A percentile compares a stretch with the other conserved stretches of the same genome.
Conservation (phyloP, 2,329 filamentous ascomycete species). For the Endothia cerciana region DNA sequence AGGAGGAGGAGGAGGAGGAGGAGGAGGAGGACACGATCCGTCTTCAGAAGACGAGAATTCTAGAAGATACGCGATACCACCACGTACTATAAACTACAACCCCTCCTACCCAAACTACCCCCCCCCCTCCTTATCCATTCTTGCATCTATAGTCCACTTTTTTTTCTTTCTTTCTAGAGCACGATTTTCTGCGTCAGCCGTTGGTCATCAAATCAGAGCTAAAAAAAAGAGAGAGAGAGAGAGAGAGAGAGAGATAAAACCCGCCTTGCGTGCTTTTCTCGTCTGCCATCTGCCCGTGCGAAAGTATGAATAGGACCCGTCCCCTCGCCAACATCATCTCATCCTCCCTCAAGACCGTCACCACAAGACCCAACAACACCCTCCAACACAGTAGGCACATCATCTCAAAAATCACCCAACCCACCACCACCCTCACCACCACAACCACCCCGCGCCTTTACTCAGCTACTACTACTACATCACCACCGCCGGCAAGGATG, state of each 20-base stretch:
- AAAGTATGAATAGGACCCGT: slow-evolving; percentile 25
- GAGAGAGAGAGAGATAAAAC: too few species aligned
- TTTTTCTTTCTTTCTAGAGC: neutral
- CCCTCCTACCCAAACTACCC: neutral
- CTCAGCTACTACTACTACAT: slow-evolving; percentile 33
- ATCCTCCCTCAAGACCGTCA: slow-evolving; percentile 19
- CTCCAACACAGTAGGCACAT: slow-evolving; percentile 25
- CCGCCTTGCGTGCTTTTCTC: neutral
- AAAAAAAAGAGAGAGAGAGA: too few species aligned
- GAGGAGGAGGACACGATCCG: neutral
- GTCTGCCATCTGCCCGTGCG: neutral
- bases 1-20: neutral
- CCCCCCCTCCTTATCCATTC: neutral
- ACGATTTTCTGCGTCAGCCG: slow-evolving; percentile 12
- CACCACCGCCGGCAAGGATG: too few species aligned
- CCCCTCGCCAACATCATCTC: slow-evolving; percentile 16
- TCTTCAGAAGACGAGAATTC: slow-evolving; percentile 1
- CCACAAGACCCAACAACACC: neutral
- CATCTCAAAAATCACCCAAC: too few species aligned
- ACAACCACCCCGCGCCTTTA: slow-evolving; percentile 31
- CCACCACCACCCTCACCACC: slow-evolving; percentile 16
- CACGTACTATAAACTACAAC: slow-evolving; percentile 15
- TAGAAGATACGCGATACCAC: slow-evolving; percentile 11
- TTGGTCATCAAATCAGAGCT: slow-evolving; percentile 23
- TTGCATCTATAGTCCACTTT: slow-evolving; percentile 7